A percentile compares a stretch with the other conserved stretches of the same genome.
Evolutionary conservation across 441 rosid species (phyloP).

Genomic region (Syzygium malaccense): DNA sequence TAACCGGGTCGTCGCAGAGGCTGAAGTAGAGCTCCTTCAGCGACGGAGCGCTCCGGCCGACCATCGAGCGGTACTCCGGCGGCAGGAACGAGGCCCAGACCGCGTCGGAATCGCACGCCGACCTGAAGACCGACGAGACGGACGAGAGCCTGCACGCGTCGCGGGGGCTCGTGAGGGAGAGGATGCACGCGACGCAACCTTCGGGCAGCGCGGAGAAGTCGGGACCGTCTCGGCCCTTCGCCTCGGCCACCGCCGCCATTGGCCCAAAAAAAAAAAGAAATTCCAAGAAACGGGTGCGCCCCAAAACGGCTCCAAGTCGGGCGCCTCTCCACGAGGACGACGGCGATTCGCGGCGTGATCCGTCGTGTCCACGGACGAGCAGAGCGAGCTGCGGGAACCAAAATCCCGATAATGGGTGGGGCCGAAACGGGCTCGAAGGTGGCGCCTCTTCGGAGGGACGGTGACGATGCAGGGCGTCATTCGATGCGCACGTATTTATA

Average conservation of each 20-base stretch:
- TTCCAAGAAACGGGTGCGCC: not conserved
- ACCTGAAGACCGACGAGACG: not conserved
- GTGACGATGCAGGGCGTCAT: no score
- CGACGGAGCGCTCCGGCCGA: slow-evolving; percentile 13
- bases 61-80: slow-evolving; percentile 11
- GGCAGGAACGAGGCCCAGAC: slow-evolving; percentile 66
- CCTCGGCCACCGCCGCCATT: not conserved
- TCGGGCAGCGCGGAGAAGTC: not conserved
- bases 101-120: slow-evolving; percentile 11
- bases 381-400: no score
- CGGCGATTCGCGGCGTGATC: not conserved
- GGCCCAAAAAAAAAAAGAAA: no score
- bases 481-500: no score
- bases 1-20: slow-evolving; percentile 18
- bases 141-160: not conserved
- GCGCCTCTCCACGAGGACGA: not conserved
- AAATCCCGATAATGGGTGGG: no score
- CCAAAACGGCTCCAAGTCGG: not conserved
- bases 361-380: no score
- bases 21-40: slow-evolving; percentile 41
- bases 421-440: not conserved
- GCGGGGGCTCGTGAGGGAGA: not conserved
- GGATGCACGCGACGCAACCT: not conserved
- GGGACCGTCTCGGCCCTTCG: not conserved
- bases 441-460: not conserved